Evolutionary conservation across 306 rosid species (phyloP).

Genomic region (Astragalus membranaceus): DNA sequence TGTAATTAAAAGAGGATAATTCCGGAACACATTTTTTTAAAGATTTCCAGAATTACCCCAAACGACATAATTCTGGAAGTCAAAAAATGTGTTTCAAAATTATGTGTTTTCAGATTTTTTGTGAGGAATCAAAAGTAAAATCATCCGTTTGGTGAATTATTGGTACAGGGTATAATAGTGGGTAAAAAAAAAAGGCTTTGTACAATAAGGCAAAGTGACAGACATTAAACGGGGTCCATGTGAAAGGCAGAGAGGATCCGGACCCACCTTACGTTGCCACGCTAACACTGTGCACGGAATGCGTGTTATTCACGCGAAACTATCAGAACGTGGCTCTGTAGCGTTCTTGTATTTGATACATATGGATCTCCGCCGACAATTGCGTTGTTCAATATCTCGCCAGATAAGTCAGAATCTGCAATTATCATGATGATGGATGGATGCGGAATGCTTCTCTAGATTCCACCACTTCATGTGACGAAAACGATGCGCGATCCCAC

Average conservation of each 20-base stretch:
- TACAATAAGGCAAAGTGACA: no score
- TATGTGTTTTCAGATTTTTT: no score
- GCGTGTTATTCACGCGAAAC: constrained; percentile 17
- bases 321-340: neutral
- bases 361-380: constrained; percentile 42
- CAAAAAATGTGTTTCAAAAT: no score
- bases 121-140: no score
- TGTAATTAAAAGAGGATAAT: no score
- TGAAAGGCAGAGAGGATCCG: neutral
- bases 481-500: constrained; percentile 22
- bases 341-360: neutral
- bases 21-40: no score
- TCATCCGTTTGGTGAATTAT: no score
- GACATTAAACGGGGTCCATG: no score
- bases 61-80: no score
- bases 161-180: no score
- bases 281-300: neutral
- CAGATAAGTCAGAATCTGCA: constrained; percentile 11
- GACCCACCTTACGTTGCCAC: neutral
- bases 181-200: no score
- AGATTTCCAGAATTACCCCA: no score
- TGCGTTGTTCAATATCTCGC: constrained; percentile 1
- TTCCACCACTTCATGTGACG: constrained; percentile 31
- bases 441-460: constrained; percentile 30
- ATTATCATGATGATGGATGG: neutral